Conservation (phyloP, 345 rosid species). For the Alliaria petiolata region DNA sequence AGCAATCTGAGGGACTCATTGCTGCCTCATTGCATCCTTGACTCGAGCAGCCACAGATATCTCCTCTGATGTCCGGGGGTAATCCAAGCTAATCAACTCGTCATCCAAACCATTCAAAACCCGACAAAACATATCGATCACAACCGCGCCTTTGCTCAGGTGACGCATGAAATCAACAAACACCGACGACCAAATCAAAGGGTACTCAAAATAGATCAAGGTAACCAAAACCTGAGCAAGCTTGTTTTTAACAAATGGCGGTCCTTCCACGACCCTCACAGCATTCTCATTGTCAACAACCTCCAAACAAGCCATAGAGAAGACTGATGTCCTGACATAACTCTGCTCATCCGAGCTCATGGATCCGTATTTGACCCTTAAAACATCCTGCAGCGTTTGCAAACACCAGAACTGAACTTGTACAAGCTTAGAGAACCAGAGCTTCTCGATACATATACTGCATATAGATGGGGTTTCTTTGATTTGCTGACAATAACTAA, state of each 20-base stretch:
- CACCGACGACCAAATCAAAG: conserved; percentile 69
- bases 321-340: conserved; percentile 53
- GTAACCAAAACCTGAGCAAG: conserved; percentile 91
- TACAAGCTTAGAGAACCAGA: conserved; percentile 51
- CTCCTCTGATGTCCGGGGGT: conserved; percentile 64
- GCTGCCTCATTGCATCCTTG: conserved; percentile 97
- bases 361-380: conserved; percentile 48
- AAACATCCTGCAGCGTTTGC: conserved; percentile 76
- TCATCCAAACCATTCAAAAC: conserved; percentile 83
- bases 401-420: conserved; percentile 97
- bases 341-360: conserved; percentile 62
- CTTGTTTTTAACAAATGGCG: conserved; percentile 83
- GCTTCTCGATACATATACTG: conserved; percentile 66
- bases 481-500: conserved; percentile 50
- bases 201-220: conserved; percentile 89
- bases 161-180: conserved; percentile 70
- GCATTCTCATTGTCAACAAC: conserved; percentile 43
- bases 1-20: conserved; percentile 86
- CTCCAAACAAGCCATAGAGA: conserved; percentile 70
- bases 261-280: conserved; percentile 55
- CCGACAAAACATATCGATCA: conserved; percentile 94
- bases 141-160: conserved; percentile 56
- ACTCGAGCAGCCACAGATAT: conserved; percentile 61
- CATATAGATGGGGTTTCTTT: conserved; percentile 55
- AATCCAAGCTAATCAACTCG: conserved; percentile 91